These are phyloP conservation scores for Mrakia gelida DNA, from an alignment of 768 basidiomycete genomes.

Conservation along the genomic window DNA sequence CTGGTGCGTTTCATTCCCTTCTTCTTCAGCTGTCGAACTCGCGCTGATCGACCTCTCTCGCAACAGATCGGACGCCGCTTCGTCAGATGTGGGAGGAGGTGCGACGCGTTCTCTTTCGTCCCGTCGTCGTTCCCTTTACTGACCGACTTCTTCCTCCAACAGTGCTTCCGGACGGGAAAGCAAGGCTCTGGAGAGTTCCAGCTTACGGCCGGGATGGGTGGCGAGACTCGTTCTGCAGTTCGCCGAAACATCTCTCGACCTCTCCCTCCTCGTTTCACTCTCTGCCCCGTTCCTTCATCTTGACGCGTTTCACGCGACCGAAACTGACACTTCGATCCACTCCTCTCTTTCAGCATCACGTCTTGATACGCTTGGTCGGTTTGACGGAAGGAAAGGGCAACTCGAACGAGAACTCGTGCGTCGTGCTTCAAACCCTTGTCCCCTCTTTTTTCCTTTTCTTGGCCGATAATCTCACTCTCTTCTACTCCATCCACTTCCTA, in stretches of 20 bases:
- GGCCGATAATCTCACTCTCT: not conserved
- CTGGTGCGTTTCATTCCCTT: not conserved
- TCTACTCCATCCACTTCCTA: not conserved
- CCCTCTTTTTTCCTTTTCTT: too few relatives aligned
- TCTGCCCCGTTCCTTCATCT: not conserved
- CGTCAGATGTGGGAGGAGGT: slow-evolving; percentile 21
- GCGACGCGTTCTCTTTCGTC: not conserved
- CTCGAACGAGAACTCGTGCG: not conserved
- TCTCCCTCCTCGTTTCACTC: not conserved
- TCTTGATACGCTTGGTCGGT: slow-evolving; percentile 6
- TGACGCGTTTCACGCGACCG: not conserved
- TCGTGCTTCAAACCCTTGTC: not conserved
- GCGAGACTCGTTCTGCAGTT: not conserved
- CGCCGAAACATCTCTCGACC: not conserved
- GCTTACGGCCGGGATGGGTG: slow-evolving; percentile 1
- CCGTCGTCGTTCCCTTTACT: not conserved
- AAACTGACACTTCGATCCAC: not conserved
- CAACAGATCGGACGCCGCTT: not conserved
- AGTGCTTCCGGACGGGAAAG: not conserved
- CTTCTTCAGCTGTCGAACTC: too few relatives aligned
- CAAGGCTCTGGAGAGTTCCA: slow-evolving; percentile 8
- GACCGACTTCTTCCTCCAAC: not conserved
- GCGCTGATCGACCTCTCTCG: not conserved
- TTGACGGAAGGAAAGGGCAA: slow-evolving; percentile 7
- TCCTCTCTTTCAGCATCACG: not conserved